phyloP scores from a whole-genome alignment of 345 rosid species.

The Dimocarpus longan region DNA sequence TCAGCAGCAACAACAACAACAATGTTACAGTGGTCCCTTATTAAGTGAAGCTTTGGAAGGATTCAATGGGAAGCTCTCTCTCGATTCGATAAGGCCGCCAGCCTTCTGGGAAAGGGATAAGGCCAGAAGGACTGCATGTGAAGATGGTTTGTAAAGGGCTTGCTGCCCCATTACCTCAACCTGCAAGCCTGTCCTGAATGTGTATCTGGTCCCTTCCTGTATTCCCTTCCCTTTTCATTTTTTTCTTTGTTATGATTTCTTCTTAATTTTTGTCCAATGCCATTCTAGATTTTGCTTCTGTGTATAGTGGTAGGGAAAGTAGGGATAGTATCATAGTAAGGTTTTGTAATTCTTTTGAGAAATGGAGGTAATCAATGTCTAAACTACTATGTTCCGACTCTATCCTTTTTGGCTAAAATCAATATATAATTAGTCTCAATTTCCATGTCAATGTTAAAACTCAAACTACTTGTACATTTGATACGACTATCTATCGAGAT shows the following conservation, averaged over 20 bases:
- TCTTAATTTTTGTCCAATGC: conserved; percentile 22
- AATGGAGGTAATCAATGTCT: conserved; percentile 19
- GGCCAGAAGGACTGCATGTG: conserved; percentile 40
- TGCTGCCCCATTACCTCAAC: not conserved
- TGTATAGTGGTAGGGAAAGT: conserved; percentile 50
- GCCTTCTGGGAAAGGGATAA: conserved; percentile 48
- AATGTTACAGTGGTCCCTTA: conserved; percentile 49
- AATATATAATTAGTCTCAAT: conserved; percentile 18
- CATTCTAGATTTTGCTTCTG: conserved; percentile 38
- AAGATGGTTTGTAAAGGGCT: conserved; percentile 27
- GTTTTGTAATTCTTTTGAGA: conserved; percentile 36
- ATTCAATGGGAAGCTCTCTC: conserved; percentile 62
- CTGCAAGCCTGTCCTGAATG: conserved; percentile 8
- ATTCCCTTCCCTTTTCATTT: not conserved
- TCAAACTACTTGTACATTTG: not conserved
- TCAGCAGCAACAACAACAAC: conserved; percentile 40
- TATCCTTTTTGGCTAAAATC: conserved; percentile 18
- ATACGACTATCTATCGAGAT: not conserved
- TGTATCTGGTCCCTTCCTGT: conserved; percentile 2
- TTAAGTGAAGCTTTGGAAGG: conserved; percentile 54
- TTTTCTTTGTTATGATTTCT: not conserved
- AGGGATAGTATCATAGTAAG: conserved; percentile 24
- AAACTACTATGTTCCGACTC: conserved; percentile 3
- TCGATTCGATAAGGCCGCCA: conserved; percentile 44
- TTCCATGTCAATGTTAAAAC: no score